These are phyloP conservation scores for Gamarada debralockiae DNA, from an alignment of 495 filamentous ascomycete genomes.

Conservation along the genomic window DNA sequence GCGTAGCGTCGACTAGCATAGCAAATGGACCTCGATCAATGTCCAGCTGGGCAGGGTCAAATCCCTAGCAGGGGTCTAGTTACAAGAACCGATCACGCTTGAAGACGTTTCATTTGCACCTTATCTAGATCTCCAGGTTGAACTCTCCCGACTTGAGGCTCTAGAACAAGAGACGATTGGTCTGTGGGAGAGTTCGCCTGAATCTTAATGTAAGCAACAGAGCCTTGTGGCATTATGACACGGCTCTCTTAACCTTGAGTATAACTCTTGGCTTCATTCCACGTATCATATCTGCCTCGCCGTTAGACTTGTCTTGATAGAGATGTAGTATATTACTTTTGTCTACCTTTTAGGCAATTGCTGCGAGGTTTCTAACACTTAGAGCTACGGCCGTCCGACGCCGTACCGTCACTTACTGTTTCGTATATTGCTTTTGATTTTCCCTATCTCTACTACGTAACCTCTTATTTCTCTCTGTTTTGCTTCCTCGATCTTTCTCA, in stretches of 20 bases:
- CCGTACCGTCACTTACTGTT: slow-evolving; percentile 2
- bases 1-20: slow-evolving; percentile 4
- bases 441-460: not conserved
- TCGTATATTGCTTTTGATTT: slow-evolving; percentile 11
- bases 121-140: slow-evolving; percentile 10
- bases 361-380: slow-evolving; percentile 10
- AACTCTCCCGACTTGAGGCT: slow-evolving; percentile 5
- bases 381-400: not conserved
- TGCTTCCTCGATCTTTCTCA: slow-evolving; percentile 1
- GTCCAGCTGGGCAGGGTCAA: slow-evolving; percentile 7
- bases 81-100: slow-evolving; percentile 12
- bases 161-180: slow-evolving; percentile 12
- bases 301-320: not conserved
- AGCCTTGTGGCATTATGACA: no score
- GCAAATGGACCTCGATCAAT: slow-evolving; percentile 9
- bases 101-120: slow-evolving; percentile 7
- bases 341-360: slow-evolving; percentile 8
- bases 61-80: slow-evolving; percentile 4
- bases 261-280: no score
- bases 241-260: no score
- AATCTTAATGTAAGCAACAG: not conserved
- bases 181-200: no score
- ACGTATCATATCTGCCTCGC: slow-evolving; percentile 6
- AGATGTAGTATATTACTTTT: slow-evolving; percentile 13
- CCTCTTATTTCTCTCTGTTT: no score